Conservation (phyloP, 2,329 filamentous ascomycete species). For the Exophiala viscosa region DNA sequence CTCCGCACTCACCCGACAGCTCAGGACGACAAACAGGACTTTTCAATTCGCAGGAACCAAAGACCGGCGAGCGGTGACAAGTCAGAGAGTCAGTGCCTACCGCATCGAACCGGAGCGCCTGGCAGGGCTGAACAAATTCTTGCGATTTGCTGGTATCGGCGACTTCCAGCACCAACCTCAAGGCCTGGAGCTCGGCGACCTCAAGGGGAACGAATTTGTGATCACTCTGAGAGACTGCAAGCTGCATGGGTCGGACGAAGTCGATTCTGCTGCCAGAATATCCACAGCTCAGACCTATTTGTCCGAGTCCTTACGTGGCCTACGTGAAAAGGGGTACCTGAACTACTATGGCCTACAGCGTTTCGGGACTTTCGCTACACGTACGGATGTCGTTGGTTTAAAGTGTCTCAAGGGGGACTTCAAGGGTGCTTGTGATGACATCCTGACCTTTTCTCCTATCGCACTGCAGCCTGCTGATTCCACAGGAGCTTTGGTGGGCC, state of each 20-base stretch:
- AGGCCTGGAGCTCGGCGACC: conserved; percentile 75
- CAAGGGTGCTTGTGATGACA: conserved; percentile 70
- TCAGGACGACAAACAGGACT: conserved; percentile 65
- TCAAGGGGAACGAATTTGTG: conserved; percentile 85
- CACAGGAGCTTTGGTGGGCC: conserved; percentile 29
- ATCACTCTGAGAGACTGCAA: conserved; percentile 85
- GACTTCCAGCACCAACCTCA: conserved; percentile 74
- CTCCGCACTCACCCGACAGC: conserved; percentile 67
- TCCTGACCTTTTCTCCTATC: conserved; percentile 68
- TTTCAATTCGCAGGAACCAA: conserved; percentile 87
- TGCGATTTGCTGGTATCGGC: conserved; percentile 64
- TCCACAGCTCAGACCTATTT: conserved; percentile 48
- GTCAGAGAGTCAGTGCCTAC: conserved; percentile 71
- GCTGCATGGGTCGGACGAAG: conserved; percentile 38
- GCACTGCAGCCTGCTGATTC: conserved; percentile 55
- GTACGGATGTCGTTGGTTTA: conserved; percentile 80
- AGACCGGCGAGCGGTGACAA: conserved; percentile 80
- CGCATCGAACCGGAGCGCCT: conserved; percentile 61
- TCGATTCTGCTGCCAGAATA: conserved; percentile 36
- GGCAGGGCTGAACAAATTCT: conserved; percentile 57
- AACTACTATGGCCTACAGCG: conserved; percentile 98
- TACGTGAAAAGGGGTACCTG: conserved; percentile 76
- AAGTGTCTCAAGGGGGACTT: conserved; percentile 80
- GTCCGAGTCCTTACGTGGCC: conserved; percentile 59
- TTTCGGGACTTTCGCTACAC: conserved; percentile 82